Percentiles rank a stretch among this genome's conserved stretches.
phyloP scores from a whole-genome alignment of 108 stramenopile genomes.

The Phaeodactylum tricornutum region DNA sequence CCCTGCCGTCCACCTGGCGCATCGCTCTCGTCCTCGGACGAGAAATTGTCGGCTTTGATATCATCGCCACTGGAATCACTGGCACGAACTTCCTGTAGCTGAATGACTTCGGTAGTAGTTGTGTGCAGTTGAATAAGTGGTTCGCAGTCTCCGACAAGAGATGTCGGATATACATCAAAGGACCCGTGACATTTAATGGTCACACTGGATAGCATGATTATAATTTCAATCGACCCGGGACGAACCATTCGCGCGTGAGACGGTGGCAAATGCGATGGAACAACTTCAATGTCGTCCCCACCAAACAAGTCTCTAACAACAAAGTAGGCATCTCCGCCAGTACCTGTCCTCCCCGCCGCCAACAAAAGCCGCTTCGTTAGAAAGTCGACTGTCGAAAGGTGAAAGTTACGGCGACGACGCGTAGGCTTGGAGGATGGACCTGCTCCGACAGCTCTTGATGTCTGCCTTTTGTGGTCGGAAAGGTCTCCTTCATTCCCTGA shows the following conservation, averaged over 20 bases:
- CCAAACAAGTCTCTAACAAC: slow-evolving; percentile 80
- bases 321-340: slow-evolving; percentile 80
- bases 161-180: slow-evolving; percentile 75
- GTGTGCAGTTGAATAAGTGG: slow-evolving; percentile 80
- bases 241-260: slow-evolving; percentile 12
- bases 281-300: slow-evolving; percentile 78
- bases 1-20: background rate
- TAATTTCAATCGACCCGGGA: slow-evolving; percentile 69
- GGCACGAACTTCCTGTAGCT: slow-evolving; percentile 52
- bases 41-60: no score
- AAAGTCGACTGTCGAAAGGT: slow-evolving; percentile 55
- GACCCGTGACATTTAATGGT: slow-evolving; percentile 79
- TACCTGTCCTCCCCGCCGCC: slow-evolving; percentile 75
- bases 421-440: background rate
- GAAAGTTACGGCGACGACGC: slow-evolving; percentile 18
- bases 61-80: background rate
- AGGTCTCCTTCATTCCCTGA: background rate
- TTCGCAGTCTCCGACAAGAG: slow-evolving; percentile 52
- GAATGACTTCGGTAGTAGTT: slow-evolving; percentile 76
- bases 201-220: slow-evolving; percentile 51
- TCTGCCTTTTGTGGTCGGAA: slow-evolving; percentile 5
- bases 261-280: slow-evolving; percentile 40
- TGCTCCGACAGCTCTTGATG: background rate
- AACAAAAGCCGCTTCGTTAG: slow-evolving; percentile 67
- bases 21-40: background rate